Percentiles rank a stretch among this genome's conserved stretches.
These are phyloP conservation scores for Pichia sp. DNA, from an alignment of 1,139 yeast species.

Conservation along the genomic window DNA sequence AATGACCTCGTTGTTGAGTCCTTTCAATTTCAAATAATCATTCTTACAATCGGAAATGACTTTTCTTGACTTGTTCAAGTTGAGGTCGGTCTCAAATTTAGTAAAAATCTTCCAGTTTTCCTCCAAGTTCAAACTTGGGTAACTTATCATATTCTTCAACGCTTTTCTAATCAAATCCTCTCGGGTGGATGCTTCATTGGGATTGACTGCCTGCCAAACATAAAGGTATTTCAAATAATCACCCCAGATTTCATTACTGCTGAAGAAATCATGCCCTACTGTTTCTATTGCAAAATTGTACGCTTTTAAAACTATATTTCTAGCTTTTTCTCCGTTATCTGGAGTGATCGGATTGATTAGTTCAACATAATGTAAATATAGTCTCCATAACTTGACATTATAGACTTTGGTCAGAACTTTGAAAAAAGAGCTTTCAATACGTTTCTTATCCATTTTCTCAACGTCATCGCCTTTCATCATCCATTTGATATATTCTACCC, in stretches of 20 bases:
- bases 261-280: conserved; percentile 69
- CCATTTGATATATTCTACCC: conserved; percentile 70
- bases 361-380: conserved; percentile 74
- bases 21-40: conserved; percentile 85
- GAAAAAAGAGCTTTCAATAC: conserved; percentile 61
- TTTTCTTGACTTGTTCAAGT: conserved; percentile 74
- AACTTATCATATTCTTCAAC: conserved; percentile 62
- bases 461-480: conserved; percentile 38
- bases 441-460: conserved; percentile 61
- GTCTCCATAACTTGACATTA: conserved; percentile 64
- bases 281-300: conserved; percentile 77
- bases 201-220: conserved; percentile 70
- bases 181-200: conserved; percentile 86
- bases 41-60: conserved; percentile 79
- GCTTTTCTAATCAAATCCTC: conserved; percentile 72
- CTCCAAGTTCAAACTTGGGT: conserved; percentile 75
- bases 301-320: conserved; percentile 72
- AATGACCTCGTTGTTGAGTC: conserved; percentile 67
- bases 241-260: conserved; percentile 71
- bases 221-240: conserved; percentile 80
- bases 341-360: conserved; percentile 74
- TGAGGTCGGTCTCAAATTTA: conserved; percentile 67
- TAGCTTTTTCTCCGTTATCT: conserved; percentile 74
- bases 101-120: conserved; percentile 73
- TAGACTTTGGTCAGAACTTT: conserved; percentile 57